Base-by-base conservation (phyloP, 148 eudicot genomes). In the Linanthus parryae region DNA sequence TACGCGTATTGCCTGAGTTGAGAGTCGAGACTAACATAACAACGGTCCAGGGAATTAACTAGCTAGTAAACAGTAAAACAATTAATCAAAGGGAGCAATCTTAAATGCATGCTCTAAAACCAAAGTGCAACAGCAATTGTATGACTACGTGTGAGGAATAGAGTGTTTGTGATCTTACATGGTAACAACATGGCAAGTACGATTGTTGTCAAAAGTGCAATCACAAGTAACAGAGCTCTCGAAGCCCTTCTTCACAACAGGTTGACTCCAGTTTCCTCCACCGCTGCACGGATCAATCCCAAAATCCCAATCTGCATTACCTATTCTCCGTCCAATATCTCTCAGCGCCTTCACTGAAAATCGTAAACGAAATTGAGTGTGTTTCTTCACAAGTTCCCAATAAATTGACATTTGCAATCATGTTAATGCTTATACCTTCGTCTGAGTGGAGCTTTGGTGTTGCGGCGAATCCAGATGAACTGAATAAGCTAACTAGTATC, bases 251-350 rank as follows among this genome's bases (percentile, higher is more conserved):
- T 3, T 33, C 1, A 39, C 5, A 6, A 36, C 24, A 36, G 73
- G 58, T 41, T 21, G 4, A 7, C 50, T 70, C 82, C 78, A 77
- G 52, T 62, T 65, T 43, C 75, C 78, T 50, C 49, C 61, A 28
- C 70, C 67, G 57, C 72, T 66, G 23, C 82, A 77, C 7, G 78
- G 82, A 59, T 77, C 74, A 44, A 28, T 59, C 26, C 47, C 9
- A 22, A 73, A 73, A 52, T 73, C 73, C 82, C 82, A 77, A 27
- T 73, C 78, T 21, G 14, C 63, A 46, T 73, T 73, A 55, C 78
- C 75, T 57, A 77, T n/a, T 19, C 49, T 37, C 19, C 15, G 39
- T 27, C 36, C 75, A 8, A 77, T 73, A 64, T 65, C 78, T 56
- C 51, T 66, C 65, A 77, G 48, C 25, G 65, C 67, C 28, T 28